These are phyloP conservation scores for Calycina herbarum DNA, from an alignment of 2,329 filamentous ascomycete species.

Conservation along the genomic window DNA sequence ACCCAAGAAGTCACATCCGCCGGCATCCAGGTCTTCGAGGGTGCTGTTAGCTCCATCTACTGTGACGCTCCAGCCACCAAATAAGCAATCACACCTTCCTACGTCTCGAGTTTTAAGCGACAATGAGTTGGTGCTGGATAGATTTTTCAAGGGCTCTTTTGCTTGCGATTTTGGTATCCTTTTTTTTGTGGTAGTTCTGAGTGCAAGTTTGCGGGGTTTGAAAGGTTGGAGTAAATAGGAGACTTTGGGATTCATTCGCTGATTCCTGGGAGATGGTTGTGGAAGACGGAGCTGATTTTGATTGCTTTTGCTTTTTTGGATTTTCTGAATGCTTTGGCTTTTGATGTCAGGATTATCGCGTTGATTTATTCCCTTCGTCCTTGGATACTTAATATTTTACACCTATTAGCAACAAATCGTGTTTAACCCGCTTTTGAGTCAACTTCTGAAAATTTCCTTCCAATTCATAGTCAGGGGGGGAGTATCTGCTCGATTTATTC, in stretches of 20 bases:
- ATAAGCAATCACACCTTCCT: not conserved
- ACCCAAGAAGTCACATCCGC: not conserved
- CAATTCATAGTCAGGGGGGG: too few relatives aligned
- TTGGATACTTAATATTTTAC: not conserved
- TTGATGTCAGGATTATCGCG: not conserved
- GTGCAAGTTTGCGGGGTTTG: conserved; percentile 1
- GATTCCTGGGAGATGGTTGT: not conserved
- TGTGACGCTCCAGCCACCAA: not conserved
- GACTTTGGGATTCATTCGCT: not conserved
- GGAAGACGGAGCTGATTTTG: not conserved
- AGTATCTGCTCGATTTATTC: too few relatives aligned
- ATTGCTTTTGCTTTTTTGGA: not conserved
- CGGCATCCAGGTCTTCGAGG: conserved; percentile 1
- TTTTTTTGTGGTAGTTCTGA: too few relatives aligned
- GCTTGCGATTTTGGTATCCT: not conserved
- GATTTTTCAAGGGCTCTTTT: not conserved
- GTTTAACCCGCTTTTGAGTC: not conserved
- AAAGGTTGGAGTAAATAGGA: not conserved
- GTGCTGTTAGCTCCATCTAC: conserved; percentile 4
- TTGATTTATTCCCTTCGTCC: not conserved
- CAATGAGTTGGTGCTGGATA: not conserved
- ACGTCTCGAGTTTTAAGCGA: not conserved
- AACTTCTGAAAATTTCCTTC: too few relatives aligned
- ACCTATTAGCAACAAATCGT: not conserved
- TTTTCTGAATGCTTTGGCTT: not conserved